Evolutionary conservation across 441 rosid species (phyloP), one percentile per base, ranked within the genome.

Genomic region (Gossypium trilobum): DNA sequence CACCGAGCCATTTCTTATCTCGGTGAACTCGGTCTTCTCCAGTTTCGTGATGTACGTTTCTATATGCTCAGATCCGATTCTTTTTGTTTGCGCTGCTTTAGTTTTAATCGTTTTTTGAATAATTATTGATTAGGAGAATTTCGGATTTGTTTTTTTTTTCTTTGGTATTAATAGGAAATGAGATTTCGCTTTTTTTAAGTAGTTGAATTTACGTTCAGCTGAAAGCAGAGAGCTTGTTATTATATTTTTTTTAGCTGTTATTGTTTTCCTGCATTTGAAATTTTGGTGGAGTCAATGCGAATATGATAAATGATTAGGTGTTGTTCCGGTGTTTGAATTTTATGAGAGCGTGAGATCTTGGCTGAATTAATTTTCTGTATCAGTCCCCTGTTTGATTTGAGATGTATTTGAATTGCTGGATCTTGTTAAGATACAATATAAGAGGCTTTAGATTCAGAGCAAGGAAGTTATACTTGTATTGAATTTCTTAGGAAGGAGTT

Each of bases 21-120:
- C 80, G 98, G 97, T 55, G 97, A 90, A 73, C 89, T 93, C 79
- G 98, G 99, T 65, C 92, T 91, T 77, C 82, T 95, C 64, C 99
- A 93, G 82, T 91, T 95, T 77, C 91, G 95, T 46, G 98, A 95
- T 76, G 98, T 95, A 79, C 83, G 95, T 84, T 19, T 55, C 11
- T 39, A 57, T 4, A 7, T 17, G 68, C 80, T 76, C 83, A 74
- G 88, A 84, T 84, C 85, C 79, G 76, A 73, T 67, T 74, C 48
- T 58, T 13, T 4, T 74, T 46, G 64, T 27, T 72, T 25, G 25
- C 22, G 69, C 64, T 71, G 23, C 27, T 56, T 25, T 76, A 19
- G 11, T 71, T 64, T 16, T 36, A 17, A 31, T 17, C 62, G 54
- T 69, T 14, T 44, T 3, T 23, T n/a, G 33, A 54, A 29, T 57